phyloP scores from a whole-genome alignment of 1,284 basidiomycete genomes.

The Moesziomyces antarcticus region DNA sequence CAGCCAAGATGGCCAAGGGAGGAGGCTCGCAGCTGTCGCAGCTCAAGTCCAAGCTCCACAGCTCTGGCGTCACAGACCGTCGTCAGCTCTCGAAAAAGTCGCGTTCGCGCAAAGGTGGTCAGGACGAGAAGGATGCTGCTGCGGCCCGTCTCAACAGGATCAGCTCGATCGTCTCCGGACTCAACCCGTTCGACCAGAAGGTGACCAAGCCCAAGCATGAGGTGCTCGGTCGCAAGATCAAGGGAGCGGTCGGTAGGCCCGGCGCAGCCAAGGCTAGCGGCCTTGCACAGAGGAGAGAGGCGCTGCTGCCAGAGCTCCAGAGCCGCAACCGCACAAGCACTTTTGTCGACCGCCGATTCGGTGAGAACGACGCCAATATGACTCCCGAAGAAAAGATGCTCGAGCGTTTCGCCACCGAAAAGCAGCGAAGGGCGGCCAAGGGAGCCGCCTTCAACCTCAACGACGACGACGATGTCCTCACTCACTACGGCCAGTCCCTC shows the following conservation, averaged over 20 bases:
- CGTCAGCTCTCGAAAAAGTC: slow-evolving; percentile 55
- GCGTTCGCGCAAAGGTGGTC: slow-evolving; percentile 69
- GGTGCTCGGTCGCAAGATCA: slow-evolving; percentile 85
- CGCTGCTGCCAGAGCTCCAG: slow-evolving; percentile 82
- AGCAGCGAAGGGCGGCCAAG: slow-evolving; percentile 72
- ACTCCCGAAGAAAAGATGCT: slow-evolving; percentile 95
- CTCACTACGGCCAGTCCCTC: slow-evolving; percentile 89
- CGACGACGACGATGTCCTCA: slow-evolving; percentile 74
- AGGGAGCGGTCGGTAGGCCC: slow-evolving; percentile 84
- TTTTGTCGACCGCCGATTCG: slow-evolving; percentile 92
- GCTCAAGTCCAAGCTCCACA: slow-evolving; percentile 61
- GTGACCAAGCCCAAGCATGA: slow-evolving; percentile 79
- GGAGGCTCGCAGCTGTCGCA: slow-evolving; percentile 67
- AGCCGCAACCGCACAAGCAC: slow-evolving; percentile 84
- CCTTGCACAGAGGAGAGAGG: slow-evolving; percentile 78
- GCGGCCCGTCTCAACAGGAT: slow-evolving; percentile 73
- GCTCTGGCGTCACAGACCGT: slow-evolving; percentile 59
- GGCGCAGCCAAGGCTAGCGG: slow-evolving; percentile 88
- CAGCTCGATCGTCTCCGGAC: slow-evolving; percentile 81
- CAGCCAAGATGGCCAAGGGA: slow-evolving; percentile 51
- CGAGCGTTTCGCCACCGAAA: slow-evolving; percentile 91
- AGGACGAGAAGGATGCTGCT: slow-evolving; percentile 70
- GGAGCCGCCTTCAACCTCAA: slow-evolving; percentile 87
- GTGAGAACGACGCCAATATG: slow-evolving; percentile 91
- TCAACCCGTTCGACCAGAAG: slow-evolving; percentile 87